phyloP scores from a whole-genome alignment of 208 protist species.

The Leishmania guyanensis region DNA sequence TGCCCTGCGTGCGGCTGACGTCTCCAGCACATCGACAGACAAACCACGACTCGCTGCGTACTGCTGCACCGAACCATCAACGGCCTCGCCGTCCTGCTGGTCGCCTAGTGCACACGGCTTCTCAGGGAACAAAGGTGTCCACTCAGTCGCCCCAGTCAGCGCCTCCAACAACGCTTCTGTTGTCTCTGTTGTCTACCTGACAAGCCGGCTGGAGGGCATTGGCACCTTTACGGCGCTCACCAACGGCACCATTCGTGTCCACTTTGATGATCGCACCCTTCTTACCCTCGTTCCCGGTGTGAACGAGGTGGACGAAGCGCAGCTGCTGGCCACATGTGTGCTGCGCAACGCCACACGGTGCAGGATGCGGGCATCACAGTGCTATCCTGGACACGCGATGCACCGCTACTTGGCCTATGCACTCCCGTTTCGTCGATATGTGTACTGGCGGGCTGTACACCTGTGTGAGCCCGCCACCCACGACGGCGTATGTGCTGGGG shows the following conservation, averaged over 20 bases:
- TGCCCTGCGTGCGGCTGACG: slow-evolving; percentile 18
- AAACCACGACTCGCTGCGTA: neutral
- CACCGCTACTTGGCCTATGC: slow-evolving; percentile 71
- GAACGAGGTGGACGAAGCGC: slow-evolving; percentile 58
- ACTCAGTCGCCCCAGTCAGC: neutral
- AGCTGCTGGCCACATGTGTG: slow-evolving; percentile 58
- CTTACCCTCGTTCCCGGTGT: slow-evolving; percentile 68
- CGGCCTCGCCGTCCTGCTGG: neutral
- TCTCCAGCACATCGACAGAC: neutral
- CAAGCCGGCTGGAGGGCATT: slow-evolving; percentile 70
- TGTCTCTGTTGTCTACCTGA: slow-evolving; percentile 54
- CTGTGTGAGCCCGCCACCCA: neutral
- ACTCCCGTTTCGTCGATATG: slow-evolving; percentile 74
- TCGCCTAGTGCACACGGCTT: slow-evolving; percentile 1
- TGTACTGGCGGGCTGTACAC: slow-evolving; percentile 29
- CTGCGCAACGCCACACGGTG: slow-evolving; percentile 72
- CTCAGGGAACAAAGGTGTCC: neutral
- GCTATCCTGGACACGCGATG: slow-evolving; percentile 44
- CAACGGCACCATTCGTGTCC: slow-evolving; percentile 76
- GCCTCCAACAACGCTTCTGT: neutral
- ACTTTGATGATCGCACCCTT: slow-evolving; percentile 84
- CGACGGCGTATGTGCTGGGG: neutral
- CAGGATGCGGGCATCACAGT: slow-evolving; percentile 62
- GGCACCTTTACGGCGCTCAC: slow-evolving; percentile 81
- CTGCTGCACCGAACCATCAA: neutral